A percentile compares a stretch with the other conserved stretches of the same genome.
Conservation (phyloP, 495 filamentous ascomycete species). For the Penicillium soppii region DNA sequence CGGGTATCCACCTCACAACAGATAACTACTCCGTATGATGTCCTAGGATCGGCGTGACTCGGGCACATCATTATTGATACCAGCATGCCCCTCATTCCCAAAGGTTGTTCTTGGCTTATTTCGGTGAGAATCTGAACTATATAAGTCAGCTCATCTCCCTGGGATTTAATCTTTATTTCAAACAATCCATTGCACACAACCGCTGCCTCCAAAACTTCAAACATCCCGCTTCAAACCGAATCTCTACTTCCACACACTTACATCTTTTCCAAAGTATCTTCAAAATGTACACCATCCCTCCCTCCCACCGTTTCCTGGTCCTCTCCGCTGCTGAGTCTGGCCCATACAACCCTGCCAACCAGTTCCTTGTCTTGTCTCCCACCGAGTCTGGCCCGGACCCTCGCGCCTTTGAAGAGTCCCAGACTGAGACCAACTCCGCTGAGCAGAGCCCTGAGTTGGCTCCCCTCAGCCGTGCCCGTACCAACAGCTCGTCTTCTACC, state of each 20-base stretch:
- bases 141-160: constrained; percentile 32
- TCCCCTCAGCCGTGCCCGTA: constrained; percentile 13
- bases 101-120: constrained; percentile 21
- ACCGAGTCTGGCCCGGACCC: constrained; percentile 36
- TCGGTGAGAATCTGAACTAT: constrained; percentile 21
- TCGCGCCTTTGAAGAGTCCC: constrained; percentile 20
- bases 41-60: constrained; percentile 28
- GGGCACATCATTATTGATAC: constrained; percentile 24
- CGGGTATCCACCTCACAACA: constrained; percentile 22
- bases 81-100: constrained; percentile 26
- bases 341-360: constrained; percentile 23
- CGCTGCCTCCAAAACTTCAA: neutral
- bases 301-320: constrained; percentile 39
- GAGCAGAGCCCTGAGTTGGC: constrained; percentile 10
- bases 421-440: constrained; percentile 12
- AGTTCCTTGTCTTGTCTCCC: constrained; percentile 38
- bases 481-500: constrained; percentile 24
- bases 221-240: constrained; percentile 6
- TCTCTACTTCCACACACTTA: constrained; percentile 2
- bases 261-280: neutral
- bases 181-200: constrained; percentile 1
- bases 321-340: constrained; percentile 22
- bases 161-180: neutral
- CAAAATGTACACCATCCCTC: constrained; percentile 41
- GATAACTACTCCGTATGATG: constrained; percentile 23